A percentile compares a stretch with the other conserved stretches of the same genome.
Conservation (phyloP, 1,284 basidiomycete genomes). For the Ustilago sp. region DNA sequence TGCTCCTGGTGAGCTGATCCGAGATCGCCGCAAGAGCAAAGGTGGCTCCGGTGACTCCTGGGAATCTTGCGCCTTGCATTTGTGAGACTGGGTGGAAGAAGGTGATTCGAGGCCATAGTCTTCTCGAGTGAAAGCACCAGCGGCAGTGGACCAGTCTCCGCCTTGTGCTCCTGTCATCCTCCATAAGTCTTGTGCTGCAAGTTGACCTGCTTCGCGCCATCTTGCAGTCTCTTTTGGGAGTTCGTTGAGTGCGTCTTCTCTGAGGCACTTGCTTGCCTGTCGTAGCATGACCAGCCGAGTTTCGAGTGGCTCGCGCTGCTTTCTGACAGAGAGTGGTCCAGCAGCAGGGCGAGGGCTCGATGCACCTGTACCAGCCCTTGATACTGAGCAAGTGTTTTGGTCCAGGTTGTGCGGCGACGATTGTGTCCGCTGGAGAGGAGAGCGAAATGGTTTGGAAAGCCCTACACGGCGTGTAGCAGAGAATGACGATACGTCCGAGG, state of each 20-base stretch:
- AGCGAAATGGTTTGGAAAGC: constrained; percentile 23
- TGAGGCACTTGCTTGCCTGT: constrained; percentile 42
- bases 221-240: constrained; percentile 34
- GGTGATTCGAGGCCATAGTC: constrained; percentile 47
- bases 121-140: constrained; percentile 14
- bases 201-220: constrained; percentile 46
- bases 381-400: background rate
- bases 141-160: constrained; percentile 31
- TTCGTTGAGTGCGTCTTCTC: constrained; percentile 20
- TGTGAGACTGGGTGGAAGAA: constrained; percentile 7
- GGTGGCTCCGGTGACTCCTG: constrained; percentile 19
- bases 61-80: constrained; percentile 13
- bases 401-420: constrained; percentile 10
- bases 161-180: constrained; percentile 37
- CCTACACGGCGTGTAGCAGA: constrained; percentile 1
- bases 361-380: background rate
- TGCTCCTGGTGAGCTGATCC: constrained; percentile 25
- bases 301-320: constrained; percentile 38
- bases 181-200: constrained; percentile 48
- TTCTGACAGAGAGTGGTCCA: constrained; percentile 14
- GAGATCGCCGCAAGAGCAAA: constrained; percentile 10
- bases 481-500: constrained; percentile 6
- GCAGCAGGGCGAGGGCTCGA: background rate
- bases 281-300: constrained; percentile 30
- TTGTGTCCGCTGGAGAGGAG: constrained; percentile 25